phyloP scores from a whole-genome alignment of 768 basidiomycete species.

The Boletus insuetus region DNA sequence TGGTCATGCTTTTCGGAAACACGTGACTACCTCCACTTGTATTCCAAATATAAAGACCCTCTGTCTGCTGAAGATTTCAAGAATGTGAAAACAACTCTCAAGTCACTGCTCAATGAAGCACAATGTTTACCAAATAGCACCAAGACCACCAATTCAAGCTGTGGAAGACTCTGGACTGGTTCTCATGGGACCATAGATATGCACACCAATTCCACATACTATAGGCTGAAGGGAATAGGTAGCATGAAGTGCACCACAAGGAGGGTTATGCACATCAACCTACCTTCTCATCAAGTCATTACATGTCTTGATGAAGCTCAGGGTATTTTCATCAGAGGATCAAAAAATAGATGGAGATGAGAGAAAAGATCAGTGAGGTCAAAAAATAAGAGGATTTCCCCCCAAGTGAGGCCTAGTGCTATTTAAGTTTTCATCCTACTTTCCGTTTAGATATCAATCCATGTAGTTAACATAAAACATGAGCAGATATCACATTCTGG shows the following conservation, averaged over 20 bases:
- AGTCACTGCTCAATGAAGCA: neutral
- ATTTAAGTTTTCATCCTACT: too few relatives aligned
- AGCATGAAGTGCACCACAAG: neutral
- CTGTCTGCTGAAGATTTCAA: neutral
- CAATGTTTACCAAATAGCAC: constrained; percentile 6
- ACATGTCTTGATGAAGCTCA: constrained; percentile 7
- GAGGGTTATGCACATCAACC: constrained; percentile 3
- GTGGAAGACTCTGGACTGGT: neutral
- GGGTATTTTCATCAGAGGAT: neutral
- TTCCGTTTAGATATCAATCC: too few relatives aligned
- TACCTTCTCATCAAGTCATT: neutral
- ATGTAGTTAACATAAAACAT: too few relatives aligned
- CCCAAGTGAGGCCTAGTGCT: neutral
- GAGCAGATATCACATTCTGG: too few relatives aligned
- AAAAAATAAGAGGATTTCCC: constrained; percentile 5
- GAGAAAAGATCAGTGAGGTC: neutral
- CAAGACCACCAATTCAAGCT: neutral
- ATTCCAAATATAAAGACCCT: neutral
- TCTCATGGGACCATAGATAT: neutral
- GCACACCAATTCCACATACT: constrained; percentile 1
- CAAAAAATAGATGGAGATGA: neutral
- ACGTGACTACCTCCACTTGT: too few relatives aligned
- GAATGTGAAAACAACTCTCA: neutral
- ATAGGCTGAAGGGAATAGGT: constrained; percentile 1
- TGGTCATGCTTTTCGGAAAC: constrained; percentile 1